Base-by-base conservation (phyloP, 495 filamentous ascomycete species). In the Talaromyces ruber region DNA sequence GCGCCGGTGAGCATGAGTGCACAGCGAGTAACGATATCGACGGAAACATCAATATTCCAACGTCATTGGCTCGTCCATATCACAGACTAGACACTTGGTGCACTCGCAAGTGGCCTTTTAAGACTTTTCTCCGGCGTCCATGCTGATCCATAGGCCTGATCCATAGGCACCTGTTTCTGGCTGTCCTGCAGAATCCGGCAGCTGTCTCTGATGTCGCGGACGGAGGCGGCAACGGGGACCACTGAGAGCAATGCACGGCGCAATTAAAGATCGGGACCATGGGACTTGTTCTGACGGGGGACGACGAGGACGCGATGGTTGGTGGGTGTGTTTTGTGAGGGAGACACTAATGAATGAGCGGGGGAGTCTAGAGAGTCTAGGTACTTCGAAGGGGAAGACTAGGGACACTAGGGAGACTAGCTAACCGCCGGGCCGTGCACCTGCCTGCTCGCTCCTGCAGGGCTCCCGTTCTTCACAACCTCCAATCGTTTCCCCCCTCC, bases 341-440 rank as follows among this genome's bases (percentile, higher is more conserved):
- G 4, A 32, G 30, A 47, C 5, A 47, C 4, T 16, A 47, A 14
- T 47, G 4, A 21, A 4, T 47, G 16, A 21, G 18, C 5, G 1
- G 22, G 45, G 9, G 4, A 51, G 47, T 21, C 18, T 51, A 52
- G 47, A 47, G 39, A 24, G 47, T 11, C n/a, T n/a, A 39, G 5
- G 34, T 37, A 51, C 14, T 47, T 4, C 39, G 39, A 4, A 21
- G 18, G 43, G n/a, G 43, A 50, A 50, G 5, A 8, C 16, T 22
- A 21, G 43, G n/a, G n/a, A n/a, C n/a, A n/a, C n/a, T n/a, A 50
- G 43, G 12, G 43, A 0, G 12, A 50, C 6, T 5, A 50, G 6
- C 22, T 60, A 60, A 39, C 24, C 59, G 59, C 59, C 54, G 54
- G 59, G 59, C 59, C 59, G 59, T 60, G 43, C 59, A 32, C 58